Conservation (phyloP, 2,329 filamentous ascomycete species). For the Whalleya microplaca region DNA sequence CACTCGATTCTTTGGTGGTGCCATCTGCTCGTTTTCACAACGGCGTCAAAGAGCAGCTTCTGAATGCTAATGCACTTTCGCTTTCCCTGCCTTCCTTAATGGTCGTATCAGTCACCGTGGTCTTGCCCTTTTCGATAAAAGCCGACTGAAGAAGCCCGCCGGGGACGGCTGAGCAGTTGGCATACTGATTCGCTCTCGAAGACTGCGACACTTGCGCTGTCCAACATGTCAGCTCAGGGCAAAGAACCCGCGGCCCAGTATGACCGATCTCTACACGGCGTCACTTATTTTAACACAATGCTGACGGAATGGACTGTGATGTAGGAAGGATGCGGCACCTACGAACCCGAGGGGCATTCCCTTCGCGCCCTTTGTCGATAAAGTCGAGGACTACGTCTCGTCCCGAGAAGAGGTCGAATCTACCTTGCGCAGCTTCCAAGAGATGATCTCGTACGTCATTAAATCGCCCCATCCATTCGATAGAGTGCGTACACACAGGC, state of each 20-base stretch:
- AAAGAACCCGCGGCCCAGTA: conserved; percentile 29
- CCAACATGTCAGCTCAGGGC: conserved; percentile 29
- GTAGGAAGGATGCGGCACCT: conserved; percentile 54
- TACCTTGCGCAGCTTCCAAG: conserved; percentile 82
- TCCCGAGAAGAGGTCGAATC: conserved; percentile 78
- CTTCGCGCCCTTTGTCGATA: conserved; percentile 82
- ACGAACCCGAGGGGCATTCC: conserved; percentile 86
- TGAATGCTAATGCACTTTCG: background rate
- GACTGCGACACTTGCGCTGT: conserved; percentile 1
- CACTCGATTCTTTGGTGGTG: too few relatives aligned
- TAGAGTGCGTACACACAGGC: background rate
- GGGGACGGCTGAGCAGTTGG: background rate
- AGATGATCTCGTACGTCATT: conserved; percentile 82
- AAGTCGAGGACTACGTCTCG: conserved; percentile 84
- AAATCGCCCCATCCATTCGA: background rate
- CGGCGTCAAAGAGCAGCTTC: background rate
- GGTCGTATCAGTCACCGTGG: too few relatives aligned
- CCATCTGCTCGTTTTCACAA: background rate
- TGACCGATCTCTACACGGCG: background rate
- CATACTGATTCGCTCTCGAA: conserved; percentile 7
- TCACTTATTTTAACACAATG: background rate
- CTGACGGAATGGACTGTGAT: conserved; percentile 10
- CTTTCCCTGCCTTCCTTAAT: too few relatives aligned
- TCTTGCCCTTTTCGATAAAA: too few relatives aligned
- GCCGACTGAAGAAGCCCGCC: too few relatives aligned